Percentiles rank a stretch among this genome's conserved stretches.
phyloP scores from a whole-genome alignment of 139 green algal genomes.

The Picochlorum sp. region DNA sequence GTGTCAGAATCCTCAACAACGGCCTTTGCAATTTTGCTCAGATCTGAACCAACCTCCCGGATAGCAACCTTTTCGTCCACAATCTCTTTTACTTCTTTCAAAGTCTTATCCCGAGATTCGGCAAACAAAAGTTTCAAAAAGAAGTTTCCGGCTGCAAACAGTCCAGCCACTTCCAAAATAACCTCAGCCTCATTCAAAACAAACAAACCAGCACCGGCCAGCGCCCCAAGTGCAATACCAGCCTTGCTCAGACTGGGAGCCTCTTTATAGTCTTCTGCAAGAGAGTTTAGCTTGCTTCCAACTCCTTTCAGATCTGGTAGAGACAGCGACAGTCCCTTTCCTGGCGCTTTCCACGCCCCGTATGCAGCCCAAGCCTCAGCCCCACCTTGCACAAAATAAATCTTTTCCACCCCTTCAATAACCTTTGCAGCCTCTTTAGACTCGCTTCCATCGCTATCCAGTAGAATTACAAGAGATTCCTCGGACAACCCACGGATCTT shows the following conservation, averaged over 20 bases:
- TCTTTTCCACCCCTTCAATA: conserved; percentile 14
- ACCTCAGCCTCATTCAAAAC: conserved; percentile 37
- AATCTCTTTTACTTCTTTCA: conserved; percentile 22
- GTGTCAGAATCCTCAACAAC: conserved; percentile 22
- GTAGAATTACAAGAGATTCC: conserved; percentile 20
- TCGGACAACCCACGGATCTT: conserved; percentile 14
- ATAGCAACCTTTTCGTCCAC: conserved; percentile 28
- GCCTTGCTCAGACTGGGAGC: conserved; percentile 26
- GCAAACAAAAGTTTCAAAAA: conserved; percentile 28
- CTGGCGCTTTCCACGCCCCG: conserved; percentile 13
- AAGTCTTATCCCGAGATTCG: conserved; percentile 27
- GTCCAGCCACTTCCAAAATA: conserved; percentile 32
- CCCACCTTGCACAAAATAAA: conserved; percentile 33
- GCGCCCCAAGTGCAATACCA: conserved; percentile 14
- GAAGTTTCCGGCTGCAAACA: conserved; percentile 29
- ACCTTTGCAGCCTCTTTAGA: conserved; percentile 9
- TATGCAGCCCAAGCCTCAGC: conserved; percentile 29
- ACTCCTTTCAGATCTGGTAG: conserved; percentile 10
- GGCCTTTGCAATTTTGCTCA: conserved; percentile 20
- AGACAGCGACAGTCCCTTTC: neutral
- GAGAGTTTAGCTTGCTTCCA: conserved; percentile 2
- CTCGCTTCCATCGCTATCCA: conserved; percentile 23
- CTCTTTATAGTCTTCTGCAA: conserved; percentile 34
- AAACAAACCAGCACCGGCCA: conserved; percentile 22
- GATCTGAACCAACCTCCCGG: conserved; percentile 19